Conservation (phyloP, 768 basidiomycete genomes). For the Mycena rebaudengoi region DNA sequence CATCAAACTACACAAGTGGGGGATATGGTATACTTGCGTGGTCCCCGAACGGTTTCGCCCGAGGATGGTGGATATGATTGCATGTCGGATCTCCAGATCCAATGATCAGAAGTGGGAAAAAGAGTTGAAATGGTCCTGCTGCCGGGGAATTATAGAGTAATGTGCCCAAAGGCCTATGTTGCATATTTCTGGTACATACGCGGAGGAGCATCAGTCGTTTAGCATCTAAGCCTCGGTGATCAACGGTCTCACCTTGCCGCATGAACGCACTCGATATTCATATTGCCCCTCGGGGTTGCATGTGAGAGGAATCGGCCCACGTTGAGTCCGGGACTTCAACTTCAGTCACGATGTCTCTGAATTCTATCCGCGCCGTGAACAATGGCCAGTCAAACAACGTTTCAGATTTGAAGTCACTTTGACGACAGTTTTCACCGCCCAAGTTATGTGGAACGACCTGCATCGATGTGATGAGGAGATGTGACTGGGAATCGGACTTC, state of each 20-base stretch:
- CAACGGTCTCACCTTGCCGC: not conserved
- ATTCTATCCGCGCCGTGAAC: not conserved
- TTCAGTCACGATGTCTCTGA: not conserved
- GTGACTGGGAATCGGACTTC: too few species aligned
- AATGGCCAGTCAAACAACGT: not conserved
- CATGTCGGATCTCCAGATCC: not conserved
- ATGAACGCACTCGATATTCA: not conserved
- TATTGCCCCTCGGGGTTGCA: not conserved
- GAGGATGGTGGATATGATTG: not conserved
- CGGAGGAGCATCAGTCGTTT: not conserved
- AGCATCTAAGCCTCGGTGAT: not conserved
- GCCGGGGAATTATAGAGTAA: not conserved
- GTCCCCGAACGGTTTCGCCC: not conserved
- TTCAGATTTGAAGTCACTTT: not conserved
- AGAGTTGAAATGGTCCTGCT: not conserved
- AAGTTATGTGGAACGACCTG: not conserved
- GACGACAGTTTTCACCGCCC: not conserved
- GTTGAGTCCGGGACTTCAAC: not conserved
- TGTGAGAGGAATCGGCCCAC: not conserved
- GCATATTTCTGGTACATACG: too few species aligned
- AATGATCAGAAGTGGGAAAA: not conserved
- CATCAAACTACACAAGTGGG: too few species aligned
- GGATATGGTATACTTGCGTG: too few species aligned
- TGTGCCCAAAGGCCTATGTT: too few species aligned
- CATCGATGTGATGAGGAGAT: not conserved